Conservation (phyloP, 2,329 filamentous ascomycete species). For the Phyllachora maydis region DNA sequence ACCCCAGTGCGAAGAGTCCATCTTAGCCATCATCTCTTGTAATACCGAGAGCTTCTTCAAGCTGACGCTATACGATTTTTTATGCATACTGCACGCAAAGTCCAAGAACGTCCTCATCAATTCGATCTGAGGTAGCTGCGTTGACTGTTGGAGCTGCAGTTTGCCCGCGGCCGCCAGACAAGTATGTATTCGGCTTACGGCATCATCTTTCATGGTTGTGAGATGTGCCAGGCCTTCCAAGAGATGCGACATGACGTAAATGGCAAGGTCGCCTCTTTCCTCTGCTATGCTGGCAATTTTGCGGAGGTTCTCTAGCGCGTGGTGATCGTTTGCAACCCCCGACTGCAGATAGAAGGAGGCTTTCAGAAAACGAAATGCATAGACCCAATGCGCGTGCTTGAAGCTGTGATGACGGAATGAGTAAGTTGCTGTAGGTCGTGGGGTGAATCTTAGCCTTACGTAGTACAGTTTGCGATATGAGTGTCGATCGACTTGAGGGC, state of each 20-base stretch:
- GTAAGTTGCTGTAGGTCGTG: conserved; percentile 4
- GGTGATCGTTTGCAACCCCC: conserved; percentile 35
- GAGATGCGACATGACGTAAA: conserved; percentile 43
- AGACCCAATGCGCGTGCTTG: conserved; percentile 52
- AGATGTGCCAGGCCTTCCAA: conserved; percentile 52
- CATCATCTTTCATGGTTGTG: conserved; percentile 40
- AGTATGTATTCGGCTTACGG: conserved; percentile 47
- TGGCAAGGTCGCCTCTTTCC: conserved; percentile 36
- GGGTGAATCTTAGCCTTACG: conserved; percentile 28
- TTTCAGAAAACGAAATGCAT: conserved; percentile 56
- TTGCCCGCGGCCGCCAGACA: conserved; percentile 57
- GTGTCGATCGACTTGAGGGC: conserved; percentile 52
- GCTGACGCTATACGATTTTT: conserved; percentile 34
- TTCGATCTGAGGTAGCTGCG: conserved; percentile 44
- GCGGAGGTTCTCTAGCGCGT: conserved; percentile 48
- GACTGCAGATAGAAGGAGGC: conserved; percentile 46
- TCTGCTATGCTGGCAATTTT: conserved; percentile 38
- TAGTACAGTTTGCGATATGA: conserved; percentile 46
- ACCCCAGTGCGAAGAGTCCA: conserved; percentile 22
- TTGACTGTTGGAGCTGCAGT: conserved; percentile 44
- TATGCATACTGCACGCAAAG: conserved; percentile 45
- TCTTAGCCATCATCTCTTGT: conserved; percentile 39
- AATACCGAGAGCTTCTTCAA: conserved; percentile 39
- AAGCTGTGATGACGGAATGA: conserved; percentile 20
- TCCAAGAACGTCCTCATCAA: conserved; percentile 47